Evolutionary conservation across 2,329 filamentous ascomycete species (phyloP).

Genomic region (Colletotrichum eremochloae): DNA sequence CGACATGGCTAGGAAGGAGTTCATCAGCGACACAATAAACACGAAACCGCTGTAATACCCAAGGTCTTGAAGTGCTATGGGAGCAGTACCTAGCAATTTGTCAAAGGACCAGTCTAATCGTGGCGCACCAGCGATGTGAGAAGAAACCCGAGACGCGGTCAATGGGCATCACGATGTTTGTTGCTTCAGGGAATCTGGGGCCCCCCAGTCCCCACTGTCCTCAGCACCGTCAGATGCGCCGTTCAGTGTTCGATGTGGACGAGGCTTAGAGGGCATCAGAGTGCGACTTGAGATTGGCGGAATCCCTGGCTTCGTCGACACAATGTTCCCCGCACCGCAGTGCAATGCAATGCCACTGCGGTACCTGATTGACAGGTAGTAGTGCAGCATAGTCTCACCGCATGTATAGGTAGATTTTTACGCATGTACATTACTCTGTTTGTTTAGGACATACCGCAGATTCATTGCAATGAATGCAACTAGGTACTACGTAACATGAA

Average conservation of each 20-base stretch:
- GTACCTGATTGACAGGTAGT: slow-evolving; percentile 23
- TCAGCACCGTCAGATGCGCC: slow-evolving; percentile 7
- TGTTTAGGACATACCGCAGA: background rate
- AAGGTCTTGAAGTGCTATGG: background rate
- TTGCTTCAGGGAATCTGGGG: slow-evolving; percentile 1
- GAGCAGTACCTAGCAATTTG: background rate
- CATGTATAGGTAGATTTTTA: background rate
- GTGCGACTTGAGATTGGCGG: slow-evolving; percentile 18
- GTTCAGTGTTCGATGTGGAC: slow-evolving; percentile 17
- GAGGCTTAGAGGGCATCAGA: slow-evolving; percentile 15
- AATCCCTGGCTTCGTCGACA: slow-evolving; percentile 24
- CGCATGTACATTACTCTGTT: background rate
- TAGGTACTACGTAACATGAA: too few relatives aligned
- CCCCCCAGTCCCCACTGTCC: background rate
- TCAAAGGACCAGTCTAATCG: background rate
- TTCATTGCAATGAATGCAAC: background rate
- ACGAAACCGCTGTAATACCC: background rate
- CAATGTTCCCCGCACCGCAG: slow-evolving; percentile 11
- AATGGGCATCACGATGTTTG: background rate
- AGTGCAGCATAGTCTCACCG: background rate
- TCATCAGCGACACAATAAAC: background rate
- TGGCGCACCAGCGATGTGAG: slow-evolving; percentile 14
- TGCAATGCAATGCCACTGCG: background rate
- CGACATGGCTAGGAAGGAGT: background rate
- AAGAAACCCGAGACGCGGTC: background rate